Conservation (phyloP, 331 rosid species). For the Erythrophleum ivorense region DNA sequence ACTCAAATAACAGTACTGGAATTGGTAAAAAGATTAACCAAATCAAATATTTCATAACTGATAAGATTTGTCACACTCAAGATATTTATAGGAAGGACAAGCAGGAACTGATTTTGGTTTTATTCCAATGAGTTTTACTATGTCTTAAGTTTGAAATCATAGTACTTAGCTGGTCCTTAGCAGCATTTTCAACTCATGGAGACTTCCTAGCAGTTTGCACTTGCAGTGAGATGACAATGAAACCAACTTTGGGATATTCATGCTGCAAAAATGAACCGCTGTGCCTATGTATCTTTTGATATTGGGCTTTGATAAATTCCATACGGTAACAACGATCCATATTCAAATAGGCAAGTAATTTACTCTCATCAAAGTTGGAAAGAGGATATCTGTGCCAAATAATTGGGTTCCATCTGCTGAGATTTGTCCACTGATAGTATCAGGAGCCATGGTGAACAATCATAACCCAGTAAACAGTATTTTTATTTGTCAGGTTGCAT, state of each 20-base stretch:
- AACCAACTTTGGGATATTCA: not conserved
- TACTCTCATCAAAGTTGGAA: not conserved
- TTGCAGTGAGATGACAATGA: not conserved
- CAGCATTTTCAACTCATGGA: not conserved
- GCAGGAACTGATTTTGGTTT: not conserved
- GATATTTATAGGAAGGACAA: not conserved
- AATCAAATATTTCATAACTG: not conserved
- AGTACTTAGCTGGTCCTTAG: not conserved
- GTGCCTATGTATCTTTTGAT: not conserved
- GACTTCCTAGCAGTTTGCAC: not conserved
- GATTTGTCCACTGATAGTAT: not conserved
- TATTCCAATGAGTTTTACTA: not conserved
- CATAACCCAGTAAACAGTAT: not conserved
- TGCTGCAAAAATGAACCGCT: not conserved
- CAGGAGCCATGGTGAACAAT: not conserved
- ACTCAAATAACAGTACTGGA: not conserved
- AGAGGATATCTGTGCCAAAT: not conserved
- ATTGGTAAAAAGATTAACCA: not conserved
- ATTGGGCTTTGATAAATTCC: not conserved
- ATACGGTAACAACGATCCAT: not conserved
- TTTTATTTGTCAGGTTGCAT: not conserved
- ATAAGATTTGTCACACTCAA: not conserved
- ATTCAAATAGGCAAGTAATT: slow-evolving; percentile 7
- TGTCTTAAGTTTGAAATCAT: not conserved
- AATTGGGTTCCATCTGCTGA: not conserved